Conservation (phyloP, 345 rosid genomes). For the Rhizophora apiculata region DNA sequence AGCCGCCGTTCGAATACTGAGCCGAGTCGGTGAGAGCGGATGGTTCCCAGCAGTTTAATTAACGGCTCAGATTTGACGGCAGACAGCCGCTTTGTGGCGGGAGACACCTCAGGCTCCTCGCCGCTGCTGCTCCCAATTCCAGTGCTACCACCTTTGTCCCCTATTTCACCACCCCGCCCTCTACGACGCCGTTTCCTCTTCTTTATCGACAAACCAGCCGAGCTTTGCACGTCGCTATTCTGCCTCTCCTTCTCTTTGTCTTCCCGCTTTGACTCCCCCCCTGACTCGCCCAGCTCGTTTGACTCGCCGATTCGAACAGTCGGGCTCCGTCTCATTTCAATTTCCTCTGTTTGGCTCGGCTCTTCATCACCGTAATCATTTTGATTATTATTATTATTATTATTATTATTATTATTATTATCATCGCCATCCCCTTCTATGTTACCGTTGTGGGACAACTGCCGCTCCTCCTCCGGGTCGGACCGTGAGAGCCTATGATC, state of each 20-base stretch:
- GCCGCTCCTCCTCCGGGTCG: slow-evolving; percentile 19
- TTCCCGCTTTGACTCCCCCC: slow-evolving; percentile 38
- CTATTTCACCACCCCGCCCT: slow-evolving; percentile 6
- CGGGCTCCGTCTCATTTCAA: slow-evolving; percentile 19
- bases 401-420: background rate
- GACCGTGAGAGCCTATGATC: slow-evolving; percentile 16
- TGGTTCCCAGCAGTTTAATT: slow-evolving; percentile 39
- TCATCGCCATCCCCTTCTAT: slow-evolving; percentile 9
- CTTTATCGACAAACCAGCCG: slow-evolving; percentile 48
- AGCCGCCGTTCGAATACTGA: slow-evolving; percentile 58
- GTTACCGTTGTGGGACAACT: slow-evolving; percentile 21
- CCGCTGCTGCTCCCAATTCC: slow-evolving; percentile 29
- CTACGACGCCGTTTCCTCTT: slow-evolving; percentile 32
- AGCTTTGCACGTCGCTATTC: slow-evolving; percentile 65
- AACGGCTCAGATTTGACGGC: slow-evolving; percentile 57
- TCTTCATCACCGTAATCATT: too few relatives aligned
- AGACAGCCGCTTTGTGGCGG: slow-evolving; percentile 37
- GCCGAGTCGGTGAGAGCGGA: slow-evolving; percentile 50
- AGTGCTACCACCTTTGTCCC: background rate
- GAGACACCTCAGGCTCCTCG: slow-evolving; percentile 46
- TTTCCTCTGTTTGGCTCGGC: slow-evolving; percentile 20
- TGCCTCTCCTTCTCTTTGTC: slow-evolving; percentile 32
- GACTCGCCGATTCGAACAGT: slow-evolving; percentile 28
- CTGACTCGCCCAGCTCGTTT: slow-evolving; percentile 37
- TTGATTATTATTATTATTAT: background rate